Evolutionary conservation across 2,329 filamentous ascomycete genomes (phyloP).

Genomic region (Paecilomyces niveus): DNA sequence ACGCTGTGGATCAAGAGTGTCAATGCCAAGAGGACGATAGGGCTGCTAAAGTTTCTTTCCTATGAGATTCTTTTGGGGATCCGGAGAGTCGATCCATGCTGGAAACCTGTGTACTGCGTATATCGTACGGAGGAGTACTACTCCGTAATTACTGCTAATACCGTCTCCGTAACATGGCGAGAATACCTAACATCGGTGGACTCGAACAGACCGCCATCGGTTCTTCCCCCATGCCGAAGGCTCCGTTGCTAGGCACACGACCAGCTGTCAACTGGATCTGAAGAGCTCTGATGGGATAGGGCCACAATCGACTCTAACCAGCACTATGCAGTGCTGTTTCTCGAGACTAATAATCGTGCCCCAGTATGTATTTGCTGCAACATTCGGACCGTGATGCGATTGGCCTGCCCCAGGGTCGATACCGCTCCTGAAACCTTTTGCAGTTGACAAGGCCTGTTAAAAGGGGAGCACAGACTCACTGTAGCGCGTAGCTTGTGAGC

Average conservation of each 20-base stretch:
- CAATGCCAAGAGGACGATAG: neutral
- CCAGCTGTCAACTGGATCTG: neutral
- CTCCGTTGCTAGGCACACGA: neutral
- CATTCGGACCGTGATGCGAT: neutral
- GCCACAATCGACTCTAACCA: neutral
- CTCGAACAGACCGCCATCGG: conserved; percentile 2
- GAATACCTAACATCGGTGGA: neutral
- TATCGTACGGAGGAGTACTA: neutral
- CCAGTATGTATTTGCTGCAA: neutral
- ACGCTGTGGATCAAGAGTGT: neutral
- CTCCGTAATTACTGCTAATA: neutral
- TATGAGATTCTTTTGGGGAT: neutral
- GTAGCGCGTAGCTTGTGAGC: neutral
- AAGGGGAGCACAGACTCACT: neutral
- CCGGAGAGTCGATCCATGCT: neutral
- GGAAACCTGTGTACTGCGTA: neutral
- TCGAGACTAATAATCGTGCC: neutral
- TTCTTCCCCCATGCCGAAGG: neutral
- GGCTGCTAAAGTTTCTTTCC: neutral
- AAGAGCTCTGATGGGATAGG: neutral
- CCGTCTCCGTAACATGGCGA: neutral
- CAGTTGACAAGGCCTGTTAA: neutral
- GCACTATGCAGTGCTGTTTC: too few species aligned
- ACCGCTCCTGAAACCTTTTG: conserved; percentile 6
- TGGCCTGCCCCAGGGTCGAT: conserved; percentile 1